These are phyloP conservation scores for Schizophyllum commune DNA, from an alignment of 1,284 basidiomycete species.

Conservation along the genomic window DNA sequence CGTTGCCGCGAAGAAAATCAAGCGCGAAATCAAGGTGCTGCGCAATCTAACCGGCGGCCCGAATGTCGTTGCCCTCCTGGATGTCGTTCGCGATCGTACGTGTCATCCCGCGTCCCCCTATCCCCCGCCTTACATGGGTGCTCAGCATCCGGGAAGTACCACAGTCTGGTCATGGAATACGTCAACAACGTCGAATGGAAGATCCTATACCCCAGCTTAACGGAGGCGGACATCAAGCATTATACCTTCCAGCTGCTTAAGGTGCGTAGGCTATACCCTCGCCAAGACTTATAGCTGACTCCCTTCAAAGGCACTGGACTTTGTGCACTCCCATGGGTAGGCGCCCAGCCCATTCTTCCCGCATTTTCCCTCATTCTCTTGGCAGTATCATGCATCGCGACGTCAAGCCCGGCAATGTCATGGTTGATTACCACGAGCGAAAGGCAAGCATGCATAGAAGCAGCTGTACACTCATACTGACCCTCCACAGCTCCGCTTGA, in stretches of 20 bases:
- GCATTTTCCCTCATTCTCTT: background rate
- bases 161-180: slow-evolving; percentile 82
- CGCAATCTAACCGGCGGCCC: slow-evolving; percentile 83
- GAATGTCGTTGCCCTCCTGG: slow-evolving; percentile 76
- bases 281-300: background rate
- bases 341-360: background rate
- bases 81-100: slow-evolving; percentile 70
- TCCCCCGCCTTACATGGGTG: background rate
- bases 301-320: slow-evolving; percentile 64
- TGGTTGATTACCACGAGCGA: slow-evolving; percentile 80
- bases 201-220: slow-evolving; percentile 64
- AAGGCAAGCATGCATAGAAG: slow-evolving; percentile 39
- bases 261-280: slow-evolving; percentile 26
- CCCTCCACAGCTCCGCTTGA: slow-evolving; percentile 57
- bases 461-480: slow-evolving; percentile 2
- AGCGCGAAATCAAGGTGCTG: slow-evolving; percentile 88
- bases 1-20: slow-evolving; percentile 89
- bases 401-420: slow-evolving; percentile 88
- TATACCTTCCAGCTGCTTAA: slow-evolving; percentile 84
- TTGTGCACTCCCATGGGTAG: slow-evolving; percentile 74
- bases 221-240: slow-evolving; percentile 77
- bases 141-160: slow-evolving; percentile 55
- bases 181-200: slow-evolving; percentile 86
- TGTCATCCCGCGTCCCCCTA: background rate
- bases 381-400: slow-evolving; percentile 77